phyloP scores from a whole-genome alignment of 371 early-diverging fungal species.

The Catenaria anguillulae region DNA sequence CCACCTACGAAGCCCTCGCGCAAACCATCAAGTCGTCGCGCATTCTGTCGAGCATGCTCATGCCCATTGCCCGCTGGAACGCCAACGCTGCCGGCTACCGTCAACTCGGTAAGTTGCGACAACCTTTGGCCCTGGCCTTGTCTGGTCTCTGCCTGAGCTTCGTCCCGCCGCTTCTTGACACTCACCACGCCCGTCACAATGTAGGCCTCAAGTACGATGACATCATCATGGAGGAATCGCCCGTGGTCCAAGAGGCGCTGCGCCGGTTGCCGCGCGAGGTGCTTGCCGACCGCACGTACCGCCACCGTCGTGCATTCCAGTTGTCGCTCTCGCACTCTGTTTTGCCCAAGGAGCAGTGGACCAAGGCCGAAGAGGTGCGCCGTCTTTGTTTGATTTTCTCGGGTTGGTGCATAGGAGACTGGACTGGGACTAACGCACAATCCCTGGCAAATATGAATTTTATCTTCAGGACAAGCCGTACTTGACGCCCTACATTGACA shows the following conservation, averaged over 20 bases:
- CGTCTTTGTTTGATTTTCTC: neutral
- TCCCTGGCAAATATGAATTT: neutral
- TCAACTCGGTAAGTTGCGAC: conserved; percentile 50
- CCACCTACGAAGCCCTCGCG: conserved; percentile 15
- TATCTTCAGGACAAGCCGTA: conserved; percentile 52
- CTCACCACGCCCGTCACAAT: too few species aligned
- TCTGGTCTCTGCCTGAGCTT: too few species aligned
- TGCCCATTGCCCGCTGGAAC: conserved; percentile 53
- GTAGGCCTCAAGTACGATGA: conserved; percentile 85
- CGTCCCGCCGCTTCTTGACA: too few species aligned
- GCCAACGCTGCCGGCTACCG: conserved; percentile 63
- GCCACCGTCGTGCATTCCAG: conserved; percentile 68
- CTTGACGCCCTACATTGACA: conserved; percentile 66
- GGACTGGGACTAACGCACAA: neutral
- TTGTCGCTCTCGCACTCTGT: conserved; percentile 52
- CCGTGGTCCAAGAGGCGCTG: conserved; percentile 70
- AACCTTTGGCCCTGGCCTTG: neutral
- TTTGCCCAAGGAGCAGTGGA: conserved; percentile 58
- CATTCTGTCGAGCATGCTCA: conserved; percentile 43
- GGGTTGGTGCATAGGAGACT: neutral
- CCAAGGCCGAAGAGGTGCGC: conserved; percentile 53
- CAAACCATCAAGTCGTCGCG: conserved; percentile 42
- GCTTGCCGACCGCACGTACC: conserved; percentile 59
- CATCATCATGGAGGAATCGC: conserved; percentile 70
- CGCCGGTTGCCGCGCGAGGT: conserved; percentile 63